A percentile compares a stretch with the other conserved stretches of the same genome.
Conservation (phyloP, 2,329 filamentous ascomycete genomes). For the Pseudogymnoascus sp. region DNA sequence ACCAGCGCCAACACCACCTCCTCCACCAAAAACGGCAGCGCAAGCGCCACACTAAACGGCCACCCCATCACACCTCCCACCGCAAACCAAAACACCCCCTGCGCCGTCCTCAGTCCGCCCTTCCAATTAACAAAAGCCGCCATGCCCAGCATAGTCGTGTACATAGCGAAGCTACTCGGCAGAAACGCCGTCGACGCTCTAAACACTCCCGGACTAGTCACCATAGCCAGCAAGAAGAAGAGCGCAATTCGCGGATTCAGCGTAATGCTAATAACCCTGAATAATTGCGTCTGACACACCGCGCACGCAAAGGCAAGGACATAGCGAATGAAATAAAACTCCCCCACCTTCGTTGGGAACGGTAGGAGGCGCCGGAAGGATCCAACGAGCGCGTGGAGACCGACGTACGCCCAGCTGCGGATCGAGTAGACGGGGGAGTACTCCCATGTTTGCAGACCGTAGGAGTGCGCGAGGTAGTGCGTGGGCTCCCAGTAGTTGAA, state of each 20-base stretch:
- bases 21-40: conserved; percentile 72
- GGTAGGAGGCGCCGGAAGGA: conserved; percentile 59
- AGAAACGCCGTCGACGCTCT: conserved; percentile 81
- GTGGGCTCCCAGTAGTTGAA: conserved; percentile 99
- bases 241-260: conserved; percentile 78
- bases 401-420: conserved; percentile 87
- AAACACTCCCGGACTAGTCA: conserved; percentile 85
- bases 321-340: conserved; percentile 84
- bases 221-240: conserved; percentile 69
- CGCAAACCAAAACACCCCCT: conserved; percentile 86
- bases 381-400: conserved; percentile 66
- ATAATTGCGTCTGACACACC: conserved; percentile 73
- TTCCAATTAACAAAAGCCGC: conserved; percentile 87
- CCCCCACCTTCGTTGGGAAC: conserved; percentile 53
- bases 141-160: conserved; percentile 76
- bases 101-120: conserved; percentile 68
- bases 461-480: conserved; percentile 87
- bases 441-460: conserved; percentile 96
- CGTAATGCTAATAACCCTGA: conserved; percentile 64
- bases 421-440: conserved; percentile 94
- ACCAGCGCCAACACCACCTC: conserved; percentile 55
- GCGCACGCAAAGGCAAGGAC: conserved; percentile 70
- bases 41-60: conserved; percentile 84
- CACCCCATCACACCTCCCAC: conserved; percentile 80
- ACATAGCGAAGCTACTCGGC: conserved; percentile 96